A percentile compares a stretch with the other conserved stretches of the same genome.
phyloP scores from a whole-genome alignment of 352 stramenopile genomes.

The Globisporangium mamillatum region DNA sequence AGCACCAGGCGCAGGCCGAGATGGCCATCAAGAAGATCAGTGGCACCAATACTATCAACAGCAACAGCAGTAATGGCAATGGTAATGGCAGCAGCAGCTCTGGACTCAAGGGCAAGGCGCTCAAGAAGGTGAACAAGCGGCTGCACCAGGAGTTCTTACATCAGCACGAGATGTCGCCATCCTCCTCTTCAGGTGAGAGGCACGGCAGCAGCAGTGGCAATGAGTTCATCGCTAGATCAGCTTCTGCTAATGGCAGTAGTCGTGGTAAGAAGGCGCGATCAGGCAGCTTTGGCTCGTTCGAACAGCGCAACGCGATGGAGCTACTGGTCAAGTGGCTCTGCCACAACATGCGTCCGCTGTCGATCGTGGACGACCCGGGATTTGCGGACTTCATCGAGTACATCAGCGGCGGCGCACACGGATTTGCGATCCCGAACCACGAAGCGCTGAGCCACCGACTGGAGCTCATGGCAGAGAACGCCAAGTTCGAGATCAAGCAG shows the following conservation, averaged over 20 bases:
- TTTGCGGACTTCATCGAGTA: conserved; percentile 30
- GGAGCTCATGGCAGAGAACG: conserved; percentile 34
- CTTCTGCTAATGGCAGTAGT: background rate
- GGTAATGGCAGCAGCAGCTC: background rate
- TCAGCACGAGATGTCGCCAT: conserved; percentile 1
- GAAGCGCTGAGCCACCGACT: conserved; percentile 32
- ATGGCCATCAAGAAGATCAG: background rate
- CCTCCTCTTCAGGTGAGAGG: conserved; percentile 2
- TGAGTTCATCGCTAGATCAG: background rate
- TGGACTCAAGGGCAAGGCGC: conserved; percentile 2
- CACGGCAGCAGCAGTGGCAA: background rate
- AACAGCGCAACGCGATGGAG: conserved; percentile 31
- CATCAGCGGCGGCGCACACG: conserved; percentile 12
- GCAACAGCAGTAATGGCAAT: background rate
- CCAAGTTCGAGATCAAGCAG: conserved; percentile 37
- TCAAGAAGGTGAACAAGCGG: conserved; percentile 13
- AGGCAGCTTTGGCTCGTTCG: conserved; percentile 13
- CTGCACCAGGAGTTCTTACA: conserved; percentile 4
- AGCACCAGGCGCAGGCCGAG: conserved; percentile 25
- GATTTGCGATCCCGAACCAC: conserved; percentile 23
- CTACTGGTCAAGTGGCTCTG: conserved; percentile 40
- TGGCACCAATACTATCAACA: background rate
- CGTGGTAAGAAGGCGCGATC: conserved; percentile 16
- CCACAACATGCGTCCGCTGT: conserved; percentile 30
- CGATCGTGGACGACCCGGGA: conserved; percentile 29